Evolutionary conservation across 805 yeast species (phyloP).

Genomic region (Myxozyma neglecta): DNA sequence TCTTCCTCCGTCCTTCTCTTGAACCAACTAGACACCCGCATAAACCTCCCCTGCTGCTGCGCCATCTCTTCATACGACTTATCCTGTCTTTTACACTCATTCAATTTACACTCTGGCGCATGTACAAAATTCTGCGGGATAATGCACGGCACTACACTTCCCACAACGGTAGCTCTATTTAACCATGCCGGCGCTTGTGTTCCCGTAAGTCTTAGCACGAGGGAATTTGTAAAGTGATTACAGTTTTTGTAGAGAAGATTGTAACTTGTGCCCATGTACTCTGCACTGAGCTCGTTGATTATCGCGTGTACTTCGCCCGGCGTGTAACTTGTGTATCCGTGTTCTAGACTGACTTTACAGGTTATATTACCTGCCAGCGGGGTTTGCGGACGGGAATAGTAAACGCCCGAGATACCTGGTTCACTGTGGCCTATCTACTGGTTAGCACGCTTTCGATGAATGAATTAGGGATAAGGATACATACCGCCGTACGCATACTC

Average conservation of each 20-base stretch:
- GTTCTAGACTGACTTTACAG: conserved; percentile 22
- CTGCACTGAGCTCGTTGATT: conserved; percentile 24
- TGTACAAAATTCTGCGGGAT: conserved; percentile 23
- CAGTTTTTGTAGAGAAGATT: conserved; percentile 30
- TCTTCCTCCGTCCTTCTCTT: not conserved
- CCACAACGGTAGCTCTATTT: conserved; percentile 25
- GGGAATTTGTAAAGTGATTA: conserved; percentile 27
- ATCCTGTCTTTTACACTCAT: not conserved
- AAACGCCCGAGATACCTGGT: conserved; percentile 31
- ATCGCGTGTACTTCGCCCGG: conserved; percentile 29
- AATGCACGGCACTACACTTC: conserved; percentile 26
- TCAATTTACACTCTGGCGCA: conserved; percentile 23
- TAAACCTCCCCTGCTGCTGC: not conserved
- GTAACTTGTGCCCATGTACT: conserved; percentile 29
- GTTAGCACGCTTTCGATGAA: too few relatives aligned
- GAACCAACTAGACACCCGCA: not conserved
- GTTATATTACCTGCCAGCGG: conserved; percentile 24
- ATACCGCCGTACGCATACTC: conserved; percentile 32
- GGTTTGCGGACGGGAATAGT: conserved; percentile 26
- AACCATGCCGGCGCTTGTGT: conserved; percentile 28
- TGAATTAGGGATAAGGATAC: not conserved
- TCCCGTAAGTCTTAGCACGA: conserved; percentile 20
- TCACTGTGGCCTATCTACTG: conserved; percentile 20
- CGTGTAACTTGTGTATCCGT: conserved; percentile 26
- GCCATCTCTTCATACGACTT: conserved; percentile 15